These are phyloP conservation scores for Hypoxylon fuscum DNA, from an alignment of 495 filamentous ascomycete species.

Conservation along the genomic window DNA sequence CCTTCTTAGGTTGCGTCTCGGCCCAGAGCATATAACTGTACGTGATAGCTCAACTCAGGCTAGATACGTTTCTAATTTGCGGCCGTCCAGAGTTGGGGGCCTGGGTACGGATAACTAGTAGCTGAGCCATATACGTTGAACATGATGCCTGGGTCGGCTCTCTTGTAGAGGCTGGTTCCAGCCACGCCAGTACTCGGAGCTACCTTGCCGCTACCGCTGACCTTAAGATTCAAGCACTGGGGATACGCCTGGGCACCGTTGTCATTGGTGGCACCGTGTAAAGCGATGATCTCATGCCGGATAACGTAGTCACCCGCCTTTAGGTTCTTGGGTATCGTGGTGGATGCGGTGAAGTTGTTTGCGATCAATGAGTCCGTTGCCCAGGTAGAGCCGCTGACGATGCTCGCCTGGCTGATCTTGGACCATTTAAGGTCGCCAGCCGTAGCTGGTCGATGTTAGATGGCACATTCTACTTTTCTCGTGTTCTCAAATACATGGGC, in stretches of 20 bases:
- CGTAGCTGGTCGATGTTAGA: conserved; percentile 51
- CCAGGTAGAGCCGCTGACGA: conserved; percentile 63
- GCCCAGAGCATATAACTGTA: too few relatives aligned
- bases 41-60: too few relatives aligned
- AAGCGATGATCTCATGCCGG: conserved; percentile 75
- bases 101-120: conserved; percentile 45
- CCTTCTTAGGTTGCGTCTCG: too few relatives aligned
- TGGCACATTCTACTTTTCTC: not conserved
- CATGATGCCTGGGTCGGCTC: conserved; percentile 62
- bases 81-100: conserved; percentile 33
- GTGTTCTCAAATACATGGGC: not conserved
- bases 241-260: conserved; percentile 76
- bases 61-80: conserved; percentile 1
- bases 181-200: conserved; percentile 44
- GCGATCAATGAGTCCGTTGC: conserved; percentile 68
- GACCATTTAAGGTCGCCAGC: conserved; percentile 67
- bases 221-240: conserved; percentile 69
- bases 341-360: conserved; percentile 67
- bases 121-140: conserved; percentile 64
- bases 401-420: conserved; percentile 68
- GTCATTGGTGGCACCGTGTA: conserved; percentile 65
- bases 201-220: conserved; percentile 65
- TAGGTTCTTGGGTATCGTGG: conserved; percentile 66
- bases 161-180: conserved; percentile 62
- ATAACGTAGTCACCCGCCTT: conserved; percentile 71